Evolutionary conservation across 495 filamentous ascomycete genomes (phyloP).

Genomic region (Trichocladium uniseriatum): DNA sequence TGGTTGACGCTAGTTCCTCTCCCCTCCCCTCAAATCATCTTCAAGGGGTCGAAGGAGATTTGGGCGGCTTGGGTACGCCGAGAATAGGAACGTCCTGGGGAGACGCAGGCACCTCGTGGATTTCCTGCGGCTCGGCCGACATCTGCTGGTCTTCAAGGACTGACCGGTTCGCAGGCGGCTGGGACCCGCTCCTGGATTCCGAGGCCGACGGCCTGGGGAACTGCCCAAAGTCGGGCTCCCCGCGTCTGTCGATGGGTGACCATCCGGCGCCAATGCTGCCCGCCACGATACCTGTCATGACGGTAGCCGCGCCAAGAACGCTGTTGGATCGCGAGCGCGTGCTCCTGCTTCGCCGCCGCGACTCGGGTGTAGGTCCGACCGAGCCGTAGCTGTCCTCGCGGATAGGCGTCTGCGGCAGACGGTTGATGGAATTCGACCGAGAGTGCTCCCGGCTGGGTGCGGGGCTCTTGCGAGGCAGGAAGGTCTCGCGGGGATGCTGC

Average conservation of each 20-base stretch:
- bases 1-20: no score
- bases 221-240: conserved; percentile 20
- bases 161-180: conserved; percentile 19
- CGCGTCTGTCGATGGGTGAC: conserved; percentile 65
- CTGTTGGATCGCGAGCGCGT: conserved; percentile 82
- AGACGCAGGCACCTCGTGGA: conserved; percentile 15
- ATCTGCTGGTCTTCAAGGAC: conserved; percentile 18
- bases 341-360: conserved; percentile 54
- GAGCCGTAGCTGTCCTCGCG: conserved; percentile 46
- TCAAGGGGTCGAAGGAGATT: conserved; percentile 6
- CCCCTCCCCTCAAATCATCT: no score
- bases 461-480: conserved; percentile 62
- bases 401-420: conserved; percentile 55
- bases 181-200: conserved; percentile 10
- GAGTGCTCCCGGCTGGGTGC: conserved; percentile 54
- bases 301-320: conserved; percentile 70
- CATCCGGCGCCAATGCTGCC: conserved; percentile 74
- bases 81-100: conserved; percentile 34
- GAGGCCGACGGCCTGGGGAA: conserved; percentile 13
- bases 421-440: conserved; percentile 51
- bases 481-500: conserved; percentile 63
- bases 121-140: conserved; percentile 34
- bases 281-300: conserved; percentile 82
- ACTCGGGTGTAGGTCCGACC: conserved; percentile 58
- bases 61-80: conserved; percentile 34